A percentile compares a stretch with the other conserved stretches of the same genome.
Conservation (phyloP, 768 basidiomycete species). For the Rossbeevera mucosa region DNA sequence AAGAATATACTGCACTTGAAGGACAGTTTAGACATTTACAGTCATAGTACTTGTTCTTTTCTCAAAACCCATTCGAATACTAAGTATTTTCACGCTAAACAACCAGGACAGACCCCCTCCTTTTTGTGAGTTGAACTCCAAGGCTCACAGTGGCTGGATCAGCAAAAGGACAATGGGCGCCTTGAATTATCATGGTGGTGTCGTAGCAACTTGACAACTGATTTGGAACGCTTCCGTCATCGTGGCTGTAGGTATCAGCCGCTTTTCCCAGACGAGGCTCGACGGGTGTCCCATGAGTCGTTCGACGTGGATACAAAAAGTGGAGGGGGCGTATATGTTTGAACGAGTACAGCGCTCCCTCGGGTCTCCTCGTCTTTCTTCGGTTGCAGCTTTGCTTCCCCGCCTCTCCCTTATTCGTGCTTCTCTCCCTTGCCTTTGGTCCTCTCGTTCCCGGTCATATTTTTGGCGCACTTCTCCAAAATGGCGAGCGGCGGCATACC, state of each 20-base stretch:
- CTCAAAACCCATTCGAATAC: neutral
- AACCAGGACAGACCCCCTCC: too few relatives aligned
- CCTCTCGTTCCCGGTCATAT: neutral
- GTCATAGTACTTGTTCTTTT: too few relatives aligned
- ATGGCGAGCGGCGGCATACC: neutral
- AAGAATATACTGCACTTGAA: too few relatives aligned
- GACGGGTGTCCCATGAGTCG: neutral
- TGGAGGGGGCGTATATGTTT: neutral
- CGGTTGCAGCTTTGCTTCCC: neutral
- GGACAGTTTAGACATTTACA: too few relatives aligned
- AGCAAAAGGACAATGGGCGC: too few relatives aligned
- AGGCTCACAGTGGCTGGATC: neutral
- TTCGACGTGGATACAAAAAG: neutral
- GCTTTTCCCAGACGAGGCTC: neutral
- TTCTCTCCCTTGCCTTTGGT: neutral
- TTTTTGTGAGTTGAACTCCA: too few relatives aligned
- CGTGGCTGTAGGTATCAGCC: neutral
- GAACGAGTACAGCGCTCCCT: neutral
- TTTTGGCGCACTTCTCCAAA: neutral
- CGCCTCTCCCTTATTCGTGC: neutral
- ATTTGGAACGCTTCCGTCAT: neutral
- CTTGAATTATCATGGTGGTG: neutral
- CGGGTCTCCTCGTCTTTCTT: neutral
- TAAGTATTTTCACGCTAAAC: neutral
- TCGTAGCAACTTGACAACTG: neutral